Percentiles rank a stretch among this genome's conserved stretches.
Evolutionary conservation across 176 grass and related monocot genomes (phyloP).

Genomic region (Oryza coarctata): DNA sequence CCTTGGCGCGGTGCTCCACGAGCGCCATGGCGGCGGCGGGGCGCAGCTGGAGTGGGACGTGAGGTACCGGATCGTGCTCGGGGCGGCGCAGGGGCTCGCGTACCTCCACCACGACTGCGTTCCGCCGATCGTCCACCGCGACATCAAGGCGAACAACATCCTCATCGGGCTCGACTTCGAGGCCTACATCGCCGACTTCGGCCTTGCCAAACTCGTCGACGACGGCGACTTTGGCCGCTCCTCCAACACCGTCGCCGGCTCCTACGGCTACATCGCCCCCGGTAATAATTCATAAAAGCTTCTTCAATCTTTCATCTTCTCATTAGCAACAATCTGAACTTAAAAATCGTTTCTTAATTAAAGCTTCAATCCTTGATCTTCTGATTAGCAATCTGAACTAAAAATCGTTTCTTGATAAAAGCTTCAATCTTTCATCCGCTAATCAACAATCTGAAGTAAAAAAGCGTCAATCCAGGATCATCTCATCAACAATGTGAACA

Average conservation of each 20-base stretch:
- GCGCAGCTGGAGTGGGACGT: constrained; percentile 92
- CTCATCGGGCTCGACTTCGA: constrained; percentile 93
- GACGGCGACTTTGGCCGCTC: constrained; percentile 75
- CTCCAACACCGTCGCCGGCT: constrained; percentile 93
- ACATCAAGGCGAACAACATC: constrained; percentile 99
- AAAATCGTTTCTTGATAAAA: no score
- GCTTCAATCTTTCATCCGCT: no score
- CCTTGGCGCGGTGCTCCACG: constrained; percentile 85
- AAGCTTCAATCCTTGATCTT: no score
- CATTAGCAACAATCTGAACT: no score
- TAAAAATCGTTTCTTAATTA: no score
- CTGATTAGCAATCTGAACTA: not conserved
- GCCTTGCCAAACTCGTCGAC: constrained; percentile 92
- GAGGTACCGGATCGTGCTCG: constrained; percentile 75
- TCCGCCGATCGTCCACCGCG: constrained; percentile 85
- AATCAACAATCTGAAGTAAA: no score
- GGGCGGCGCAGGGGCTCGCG: constrained; percentile 80
- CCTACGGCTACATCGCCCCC: constrained; percentile 92
- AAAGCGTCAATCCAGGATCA: no score
- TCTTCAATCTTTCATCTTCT: not conserved
- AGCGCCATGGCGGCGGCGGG: constrained; percentile 48
- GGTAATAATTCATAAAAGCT: no score
- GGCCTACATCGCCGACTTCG: constrained; percentile 94
- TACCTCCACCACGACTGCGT: constrained; percentile 95
- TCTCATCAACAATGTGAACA: no score